Evolutionary conservation across 768 basidiomycete species (phyloP).

Genomic region (Psilocybe sp.): DNA sequence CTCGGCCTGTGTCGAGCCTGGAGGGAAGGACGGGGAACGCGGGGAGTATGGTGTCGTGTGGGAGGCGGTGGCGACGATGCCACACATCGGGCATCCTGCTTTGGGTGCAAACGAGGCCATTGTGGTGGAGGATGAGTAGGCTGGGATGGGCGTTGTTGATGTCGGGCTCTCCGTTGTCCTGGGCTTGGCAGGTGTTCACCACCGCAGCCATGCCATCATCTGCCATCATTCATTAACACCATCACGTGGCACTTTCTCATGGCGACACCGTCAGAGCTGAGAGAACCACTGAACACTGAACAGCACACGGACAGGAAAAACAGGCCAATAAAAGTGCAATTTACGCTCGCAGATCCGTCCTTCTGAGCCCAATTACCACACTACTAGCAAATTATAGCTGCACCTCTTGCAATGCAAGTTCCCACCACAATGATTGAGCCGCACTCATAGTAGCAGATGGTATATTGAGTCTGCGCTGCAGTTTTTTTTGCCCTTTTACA

Average conservation of each 20-base stretch:
- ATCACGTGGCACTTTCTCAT: slow-evolving; percentile 20
- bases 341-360: too few relatives aligned
- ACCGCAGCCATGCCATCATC: background rate
- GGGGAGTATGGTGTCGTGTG: slow-evolving; percentile 43
- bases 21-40: slow-evolving; percentile 42
- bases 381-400: too few relatives aligned
- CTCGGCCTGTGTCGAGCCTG: slow-evolving; percentile 50
- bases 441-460: too few relatives aligned
- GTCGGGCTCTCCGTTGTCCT: background rate
- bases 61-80: slow-evolving; percentile 60
- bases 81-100: slow-evolving; percentile 74
- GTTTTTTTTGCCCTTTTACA: too few relatives aligned
- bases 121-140: background rate
- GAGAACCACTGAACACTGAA: too few relatives aligned
- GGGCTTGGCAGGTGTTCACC: background rate
- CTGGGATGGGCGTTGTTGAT: background rate
- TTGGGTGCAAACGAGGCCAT: slow-evolving; percentile 58
- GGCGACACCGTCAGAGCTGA: too few relatives aligned
- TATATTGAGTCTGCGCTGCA: too few relatives aligned
- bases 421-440: too few relatives aligned
- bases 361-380: too few relatives aligned
- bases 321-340: too few relatives aligned
- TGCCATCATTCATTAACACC: background rate
- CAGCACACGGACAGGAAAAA: too few relatives aligned
- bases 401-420: too few relatives aligned